These are phyloP conservation scores for Arthrobotrys megalospora DNA, from an alignment of 2,329 filamentous ascomycete species.

Conservation along the genomic window DNA sequence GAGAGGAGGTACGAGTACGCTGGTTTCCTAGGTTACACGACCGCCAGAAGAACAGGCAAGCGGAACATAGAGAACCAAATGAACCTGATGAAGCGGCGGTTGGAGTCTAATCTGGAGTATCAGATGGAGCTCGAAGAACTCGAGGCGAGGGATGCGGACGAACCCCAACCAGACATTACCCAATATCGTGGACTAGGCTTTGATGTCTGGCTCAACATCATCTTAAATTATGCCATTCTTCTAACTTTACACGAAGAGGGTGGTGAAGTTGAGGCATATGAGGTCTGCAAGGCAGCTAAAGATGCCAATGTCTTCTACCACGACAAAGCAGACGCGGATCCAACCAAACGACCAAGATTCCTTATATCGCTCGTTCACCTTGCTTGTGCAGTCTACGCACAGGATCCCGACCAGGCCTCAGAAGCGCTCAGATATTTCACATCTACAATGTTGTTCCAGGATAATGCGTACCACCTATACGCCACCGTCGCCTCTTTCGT, in stretches of 20 bases:
- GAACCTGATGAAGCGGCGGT: slow-evolving; percentile 67
- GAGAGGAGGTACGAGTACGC: slow-evolving; percentile 71
- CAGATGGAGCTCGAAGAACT: slow-evolving; percentile 50
- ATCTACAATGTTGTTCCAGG: slow-evolving; percentile 82
- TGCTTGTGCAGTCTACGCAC: slow-evolving; percentile 85
- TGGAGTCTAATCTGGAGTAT: slow-evolving; percentile 58
- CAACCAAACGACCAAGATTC: slow-evolving; percentile 70
- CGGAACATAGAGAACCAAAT: slow-evolving; percentile 66
- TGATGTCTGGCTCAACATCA: slow-evolving; percentile 87
- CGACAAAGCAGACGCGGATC: slow-evolving; percentile 72
- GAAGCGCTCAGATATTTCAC: slow-evolving; percentile 86
- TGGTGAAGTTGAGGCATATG: slow-evolving; percentile 76
- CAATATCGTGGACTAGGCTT: slow-evolving; percentile 83
- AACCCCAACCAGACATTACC: slow-evolving; percentile 62
- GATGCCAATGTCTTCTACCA: slow-evolving; percentile 88
- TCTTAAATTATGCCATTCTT: slow-evolving; percentile 86
- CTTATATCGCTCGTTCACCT: slow-evolving; percentile 66
- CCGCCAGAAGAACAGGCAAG: slow-evolving; percentile 67
- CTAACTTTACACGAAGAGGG: slow-evolving; percentile 77
- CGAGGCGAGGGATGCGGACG: slow-evolving; percentile 61
- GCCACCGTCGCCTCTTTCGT: slow-evolving; percentile 61
- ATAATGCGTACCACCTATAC: slow-evolving; percentile 79
- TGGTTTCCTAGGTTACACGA: slow-evolving; percentile 69
- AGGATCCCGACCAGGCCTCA: slow-evolving; percentile 82
- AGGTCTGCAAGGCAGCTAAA: slow-evolving; percentile 81